Evolutionary conservation across 495 filamentous ascomycete species (phyloP).

Genomic region (Xylaria venustula): DNA sequence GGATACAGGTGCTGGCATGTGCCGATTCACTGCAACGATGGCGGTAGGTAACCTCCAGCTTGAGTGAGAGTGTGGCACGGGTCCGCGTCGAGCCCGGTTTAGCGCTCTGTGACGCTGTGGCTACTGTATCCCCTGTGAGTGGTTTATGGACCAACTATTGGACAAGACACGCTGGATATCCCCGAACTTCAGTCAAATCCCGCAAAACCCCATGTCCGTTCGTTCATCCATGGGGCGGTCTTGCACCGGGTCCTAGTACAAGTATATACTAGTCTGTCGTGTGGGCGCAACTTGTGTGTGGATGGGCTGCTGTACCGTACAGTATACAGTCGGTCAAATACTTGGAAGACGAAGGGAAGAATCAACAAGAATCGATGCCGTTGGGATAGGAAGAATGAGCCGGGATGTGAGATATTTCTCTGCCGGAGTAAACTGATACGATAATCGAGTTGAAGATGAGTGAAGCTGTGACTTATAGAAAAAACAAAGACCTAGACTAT

Average conservation of each 20-base stretch:
- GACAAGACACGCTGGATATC: neutral
- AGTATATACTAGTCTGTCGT: neutral
- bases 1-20: neutral
- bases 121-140: neutral
- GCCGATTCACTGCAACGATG: slow-evolving; percentile 2
- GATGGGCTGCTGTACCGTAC: neutral
- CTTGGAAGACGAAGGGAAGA: neutral
- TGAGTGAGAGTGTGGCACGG: neutral
- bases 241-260: neutral
- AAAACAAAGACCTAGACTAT: too few relatives aligned
- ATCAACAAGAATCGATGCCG: too few relatives aligned
- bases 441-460: too few relatives aligned
- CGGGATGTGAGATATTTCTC: too few relatives aligned
- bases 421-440: neutral
- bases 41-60: slow-evolving; percentile 12
- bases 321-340: neutral
- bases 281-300: neutral
- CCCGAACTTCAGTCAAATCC: slow-evolving; percentile 10
- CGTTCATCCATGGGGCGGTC: slow-evolving; percentile 2
- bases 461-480: too few relatives aligned
- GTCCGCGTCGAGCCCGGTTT: neutral
- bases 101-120: slow-evolving; percentile 3
- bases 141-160: neutral
- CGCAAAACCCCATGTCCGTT: slow-evolving; percentile 12
- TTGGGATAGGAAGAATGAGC: too few relatives aligned